Base-by-base conservation (phyloP, 2,329 filamentous ascomycete species). In the Ophiostoma angusticollis region DNA sequence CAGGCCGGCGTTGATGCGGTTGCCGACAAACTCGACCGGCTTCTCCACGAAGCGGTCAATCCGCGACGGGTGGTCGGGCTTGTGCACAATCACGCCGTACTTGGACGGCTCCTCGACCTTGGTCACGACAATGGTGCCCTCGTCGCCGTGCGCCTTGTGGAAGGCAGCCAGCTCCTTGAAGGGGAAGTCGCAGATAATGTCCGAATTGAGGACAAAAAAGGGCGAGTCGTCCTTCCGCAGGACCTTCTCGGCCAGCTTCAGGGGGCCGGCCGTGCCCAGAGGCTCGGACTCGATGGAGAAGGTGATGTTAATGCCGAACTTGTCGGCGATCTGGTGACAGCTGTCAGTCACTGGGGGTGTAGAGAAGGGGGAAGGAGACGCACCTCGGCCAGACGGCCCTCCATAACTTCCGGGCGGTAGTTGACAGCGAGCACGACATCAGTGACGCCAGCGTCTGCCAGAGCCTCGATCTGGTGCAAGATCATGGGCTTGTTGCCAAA, bases 11-110 rank as follows among this genome's bases (percentile, higher is more conserved):
- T 96, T 96, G 73, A 96, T 96, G 49, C 89, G 83, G 74, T 96
- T 96, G 54, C 89, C 89, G 42, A 96, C 89, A 58, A 95, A 96
- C 66, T 96, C 85, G 58, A 96, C 84, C 27, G 89, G 89, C 73
- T 98, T 98, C 76, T 98, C 89, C 51, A 98, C 91, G 67, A 98
- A 98, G 51, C 91, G 86, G 64, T 98, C 91, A 62, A 98, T 96
- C 58, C 84, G 78, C 33, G 85, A 84, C 39, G 84, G 66, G 65
- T 94, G 85, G 61, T 80, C 83, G 46, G 86, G 85, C 70, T 93
- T 91, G 78, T 96, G 89, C 22, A 98, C 91, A 41, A 98, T 79
- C 52, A 98, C 89, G 75, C 89, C 89, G 61, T 96, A 98, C 67
- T 98, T 98, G 57, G 85, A 93, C 31, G 89, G 89, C 65, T 98